Evolutionary conservation across 129 eudicot species (phyloP).

Genomic region (Escallonia rubra): DNA sequence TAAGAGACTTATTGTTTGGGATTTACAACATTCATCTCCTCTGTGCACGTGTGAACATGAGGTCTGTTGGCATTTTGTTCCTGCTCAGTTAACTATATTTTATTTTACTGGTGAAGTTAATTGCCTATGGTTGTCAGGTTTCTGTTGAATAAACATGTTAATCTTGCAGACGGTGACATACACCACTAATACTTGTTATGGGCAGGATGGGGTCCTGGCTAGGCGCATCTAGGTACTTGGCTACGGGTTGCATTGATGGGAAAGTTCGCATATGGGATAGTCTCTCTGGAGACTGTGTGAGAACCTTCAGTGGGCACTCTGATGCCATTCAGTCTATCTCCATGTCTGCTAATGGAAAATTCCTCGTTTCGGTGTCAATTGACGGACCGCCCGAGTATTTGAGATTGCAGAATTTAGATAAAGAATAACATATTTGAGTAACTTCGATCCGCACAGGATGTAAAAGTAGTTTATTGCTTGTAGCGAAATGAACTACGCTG

Average conservation of each 20-base stretch:
- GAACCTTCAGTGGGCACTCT: slow-evolving; percentile 63
- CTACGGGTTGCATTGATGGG: slow-evolving; percentile 87
- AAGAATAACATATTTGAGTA: background rate
- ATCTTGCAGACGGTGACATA: no score
- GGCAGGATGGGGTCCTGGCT: slow-evolving; percentile 89
- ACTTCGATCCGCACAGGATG: background rate
- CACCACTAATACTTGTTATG: no score
- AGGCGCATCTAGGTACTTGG: slow-evolving; percentile 49
- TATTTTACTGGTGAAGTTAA: no score
- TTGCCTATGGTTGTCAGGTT: no score
- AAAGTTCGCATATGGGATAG: slow-evolving; percentile 86
- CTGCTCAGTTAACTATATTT: background rate
- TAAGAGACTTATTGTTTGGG: slow-evolving; percentile 84
- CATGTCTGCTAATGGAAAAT: slow-evolving; percentile 36
- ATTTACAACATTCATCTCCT: slow-evolving; percentile 55
- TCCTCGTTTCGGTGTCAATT: slow-evolving; percentile 56
- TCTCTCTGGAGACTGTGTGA: slow-evolving; percentile 69
- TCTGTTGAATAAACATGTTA: no score
- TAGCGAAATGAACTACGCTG: background rate
- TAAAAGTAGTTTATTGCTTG: background rate
- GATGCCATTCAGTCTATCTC: slow-evolving; percentile 72
- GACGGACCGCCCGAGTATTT: slow-evolving; percentile 66
- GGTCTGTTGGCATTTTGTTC: slow-evolving; percentile 35
- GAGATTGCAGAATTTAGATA: slow-evolving; percentile 45
- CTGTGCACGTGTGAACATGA: slow-evolving; percentile 86